These are phyloP conservation scores for Cystofilobasidium capitatum DNA, from an alignment of 768 basidiomycete species.

Conservation along the genomic window DNA sequence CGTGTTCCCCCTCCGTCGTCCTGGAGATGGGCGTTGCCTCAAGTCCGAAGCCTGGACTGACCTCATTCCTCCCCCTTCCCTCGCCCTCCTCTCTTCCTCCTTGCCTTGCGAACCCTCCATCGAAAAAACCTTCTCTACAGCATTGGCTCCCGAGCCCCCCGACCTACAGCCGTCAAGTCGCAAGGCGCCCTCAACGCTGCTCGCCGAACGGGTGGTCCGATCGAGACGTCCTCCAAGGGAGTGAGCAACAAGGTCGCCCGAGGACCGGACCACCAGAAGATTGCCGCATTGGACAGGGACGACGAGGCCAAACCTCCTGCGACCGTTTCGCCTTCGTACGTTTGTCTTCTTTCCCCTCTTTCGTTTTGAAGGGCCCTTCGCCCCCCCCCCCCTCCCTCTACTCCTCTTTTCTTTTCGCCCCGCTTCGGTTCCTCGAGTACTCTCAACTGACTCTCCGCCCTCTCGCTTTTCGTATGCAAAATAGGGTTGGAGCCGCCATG, in stretches of 20 bases:
- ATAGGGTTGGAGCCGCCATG: constrained; percentile 57
- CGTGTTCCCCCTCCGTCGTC: background rate
- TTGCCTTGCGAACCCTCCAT: background rate
- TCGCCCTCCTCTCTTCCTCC: background rate
- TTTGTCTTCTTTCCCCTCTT: constrained; percentile 41
- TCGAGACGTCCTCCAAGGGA: constrained; percentile 64
- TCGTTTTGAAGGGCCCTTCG: constrained; percentile 67
- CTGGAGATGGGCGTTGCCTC: rapidly evolving
- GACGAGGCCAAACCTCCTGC: constrained; percentile 89
- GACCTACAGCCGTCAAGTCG: constrained; percentile 56
- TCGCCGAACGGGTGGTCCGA: constrained; percentile 62
- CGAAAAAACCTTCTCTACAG: background rate
- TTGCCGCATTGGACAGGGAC: constrained; percentile 86
- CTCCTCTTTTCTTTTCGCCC: background rate
- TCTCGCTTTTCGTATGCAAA: too few species aligned
- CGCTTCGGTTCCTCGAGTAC: background rate
- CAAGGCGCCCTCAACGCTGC: constrained; percentile 58
- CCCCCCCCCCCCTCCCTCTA: constrained; percentile 41
- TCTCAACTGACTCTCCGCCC: background rate
- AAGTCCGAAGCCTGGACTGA: background rate
- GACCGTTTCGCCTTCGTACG: constrained; percentile 49
- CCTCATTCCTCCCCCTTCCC: background rate
- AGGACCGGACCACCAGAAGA: constrained; percentile 83
- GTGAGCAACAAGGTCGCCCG: constrained; percentile 68
- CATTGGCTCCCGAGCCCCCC: constrained; percentile 59